Conservation (phyloP, 2,329 filamentous ascomycete genomes). For the Apiospora phragmitis region DNA sequence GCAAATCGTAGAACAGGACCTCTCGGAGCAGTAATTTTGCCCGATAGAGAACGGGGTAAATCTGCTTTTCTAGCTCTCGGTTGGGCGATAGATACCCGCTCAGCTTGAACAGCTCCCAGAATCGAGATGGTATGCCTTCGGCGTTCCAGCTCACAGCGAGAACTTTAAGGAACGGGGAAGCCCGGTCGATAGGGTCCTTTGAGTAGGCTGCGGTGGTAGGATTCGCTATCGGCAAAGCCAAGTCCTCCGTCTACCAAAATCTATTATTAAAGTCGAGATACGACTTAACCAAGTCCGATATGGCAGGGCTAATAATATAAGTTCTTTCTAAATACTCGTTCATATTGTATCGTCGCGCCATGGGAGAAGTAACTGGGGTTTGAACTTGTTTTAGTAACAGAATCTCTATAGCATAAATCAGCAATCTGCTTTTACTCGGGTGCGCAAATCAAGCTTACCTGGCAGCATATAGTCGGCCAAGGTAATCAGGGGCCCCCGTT, state of each 20-base stretch:
- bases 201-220: conserved; percentile 39
- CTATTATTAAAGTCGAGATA: conserved; percentile 55
- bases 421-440: background rate
- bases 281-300: conserved; percentile 41
- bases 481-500: conserved; percentile 46
- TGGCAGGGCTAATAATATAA: conserved; percentile 42
- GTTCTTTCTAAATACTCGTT: conserved; percentile 52
- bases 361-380: conserved; percentile 51
- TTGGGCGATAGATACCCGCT: conserved; percentile 50
- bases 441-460: conserved; percentile 35
- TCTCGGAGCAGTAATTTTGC: conserved; percentile 59
- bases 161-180: conserved; percentile 51
- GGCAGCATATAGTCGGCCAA: conserved; percentile 52
- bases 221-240: conserved; percentile 41
- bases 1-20: conserved; percentile 53
- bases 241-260: conserved; percentile 59
- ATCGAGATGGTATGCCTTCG: conserved; percentile 47
- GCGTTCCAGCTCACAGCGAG: conserved; percentile 55
- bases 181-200: conserved; percentile 39
- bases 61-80: conserved; percentile 48
- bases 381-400: conserved; percentile 50
- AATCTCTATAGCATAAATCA: conserved; percentile 35
- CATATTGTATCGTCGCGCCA: conserved; percentile 48
- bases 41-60: conserved; percentile 51
- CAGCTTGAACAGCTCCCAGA: conserved; percentile 53